Percentiles rank a stretch among this genome's conserved stretches.
Conservation (phyloP, 169 alveolate genomes). For the Cryptosporidium felis region DNA sequence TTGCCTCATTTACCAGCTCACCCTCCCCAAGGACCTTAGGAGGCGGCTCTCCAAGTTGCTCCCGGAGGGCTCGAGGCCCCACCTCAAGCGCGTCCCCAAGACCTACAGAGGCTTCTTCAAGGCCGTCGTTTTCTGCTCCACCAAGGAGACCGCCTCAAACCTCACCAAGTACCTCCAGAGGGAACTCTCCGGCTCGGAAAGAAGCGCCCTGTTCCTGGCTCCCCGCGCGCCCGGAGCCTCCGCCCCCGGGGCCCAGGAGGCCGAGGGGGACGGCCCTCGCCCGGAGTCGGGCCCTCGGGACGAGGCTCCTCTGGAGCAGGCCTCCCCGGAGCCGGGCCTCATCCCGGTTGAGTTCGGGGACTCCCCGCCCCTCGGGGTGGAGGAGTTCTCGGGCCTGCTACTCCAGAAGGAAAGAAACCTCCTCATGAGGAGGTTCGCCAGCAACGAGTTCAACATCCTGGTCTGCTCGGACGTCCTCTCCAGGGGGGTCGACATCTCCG, state of each 20-base stretch:
- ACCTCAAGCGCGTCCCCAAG: constrained; percentile 13
- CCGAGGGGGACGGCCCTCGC: too few species aligned
- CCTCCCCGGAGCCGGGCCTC: too few species aligned
- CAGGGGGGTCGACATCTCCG: constrained; percentile 89
- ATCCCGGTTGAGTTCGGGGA: too few species aligned
- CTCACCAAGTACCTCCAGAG: constrained; percentile 25
- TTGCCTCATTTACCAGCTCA: constrained; percentile 28
- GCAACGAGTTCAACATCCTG: constrained; percentile 74
- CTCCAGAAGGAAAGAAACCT: constrained; percentile 59
- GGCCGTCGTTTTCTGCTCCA: constrained; percentile 40
- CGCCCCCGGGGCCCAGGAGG: too few species aligned
- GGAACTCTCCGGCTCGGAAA: not conserved
- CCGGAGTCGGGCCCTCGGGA: too few species aligned
- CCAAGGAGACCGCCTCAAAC: constrained; percentile 24
- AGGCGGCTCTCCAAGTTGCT: not conserved
- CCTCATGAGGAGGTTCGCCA: constrained; percentile 23
- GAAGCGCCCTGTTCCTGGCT: not conserved
- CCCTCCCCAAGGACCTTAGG: not conserved
- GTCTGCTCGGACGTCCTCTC: constrained; percentile 92
- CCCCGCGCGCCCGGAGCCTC: too few species aligned
- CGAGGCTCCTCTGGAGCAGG: too few species aligned
- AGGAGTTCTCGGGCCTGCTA: constrained; percentile 46
- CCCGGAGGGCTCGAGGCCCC: not conserved
- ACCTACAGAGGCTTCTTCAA: constrained; percentile 13
- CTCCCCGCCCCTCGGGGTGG: constrained; percentile 4